These are phyloP conservation scores for Parathielavia appendiculata DNA, from an alignment of 495 filamentous ascomycete species.

Conservation along the genomic window DNA sequence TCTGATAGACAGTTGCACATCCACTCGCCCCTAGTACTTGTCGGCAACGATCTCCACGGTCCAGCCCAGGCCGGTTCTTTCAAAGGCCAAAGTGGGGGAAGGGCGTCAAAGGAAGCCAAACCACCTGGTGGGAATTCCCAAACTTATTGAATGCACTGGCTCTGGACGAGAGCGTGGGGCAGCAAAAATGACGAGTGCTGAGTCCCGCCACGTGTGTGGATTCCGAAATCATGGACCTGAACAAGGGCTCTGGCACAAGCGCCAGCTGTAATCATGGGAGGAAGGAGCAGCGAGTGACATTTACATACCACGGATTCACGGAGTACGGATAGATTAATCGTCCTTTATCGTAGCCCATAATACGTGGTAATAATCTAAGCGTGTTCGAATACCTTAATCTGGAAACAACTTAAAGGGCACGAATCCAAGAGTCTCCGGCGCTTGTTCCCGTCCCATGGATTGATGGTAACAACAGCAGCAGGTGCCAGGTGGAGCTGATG, in stretches of 20 bases:
- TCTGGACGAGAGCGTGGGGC: background rate
- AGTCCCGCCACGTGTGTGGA: slow-evolving; percentile 11
- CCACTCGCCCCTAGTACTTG: background rate
- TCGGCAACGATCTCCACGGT: background rate
- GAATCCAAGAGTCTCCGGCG: too few species aligned
- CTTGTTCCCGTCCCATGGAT: too few species aligned
- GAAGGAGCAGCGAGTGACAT: too few species aligned
- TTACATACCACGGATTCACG: too few species aligned
- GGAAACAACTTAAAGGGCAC: too few species aligned
- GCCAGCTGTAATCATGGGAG: background rate
- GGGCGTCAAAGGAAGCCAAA: background rate
- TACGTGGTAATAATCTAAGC: too few species aligned
- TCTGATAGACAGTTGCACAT: background rate
- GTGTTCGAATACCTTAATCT: too few species aligned
- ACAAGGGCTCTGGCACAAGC: slow-evolving; percentile 1
- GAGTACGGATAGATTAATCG: too few species aligned
- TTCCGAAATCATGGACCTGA: background rate
- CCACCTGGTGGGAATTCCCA: background rate
- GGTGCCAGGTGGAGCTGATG: too few species aligned
- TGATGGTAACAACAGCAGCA: too few species aligned
- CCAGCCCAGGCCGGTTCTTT: background rate
- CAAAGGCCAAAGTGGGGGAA: background rate
- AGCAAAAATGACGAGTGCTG: slow-evolving; percentile 3
- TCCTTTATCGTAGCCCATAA: too few species aligned
- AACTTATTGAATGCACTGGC: background rate